Base-by-base conservation (phyloP, 2,329 filamentous ascomycete genomes). In the Aspergillus aculeatinus region DNA sequence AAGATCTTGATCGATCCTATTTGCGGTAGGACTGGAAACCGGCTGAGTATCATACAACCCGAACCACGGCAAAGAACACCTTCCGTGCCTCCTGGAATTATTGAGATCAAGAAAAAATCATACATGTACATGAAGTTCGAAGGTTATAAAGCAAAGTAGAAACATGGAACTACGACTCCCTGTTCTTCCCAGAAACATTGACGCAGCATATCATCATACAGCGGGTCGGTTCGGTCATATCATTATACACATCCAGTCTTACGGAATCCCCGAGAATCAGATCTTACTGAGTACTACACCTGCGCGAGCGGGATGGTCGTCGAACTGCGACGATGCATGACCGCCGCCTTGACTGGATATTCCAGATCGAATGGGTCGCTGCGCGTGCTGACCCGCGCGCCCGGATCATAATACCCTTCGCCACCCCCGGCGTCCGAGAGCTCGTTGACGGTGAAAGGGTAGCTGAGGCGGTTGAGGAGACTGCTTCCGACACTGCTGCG, bases 301-400 rank as follows among this genome's bases (percentile, higher is more conserved):
- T 58, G 44, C 4, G 33, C 53, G 5, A 51, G 16, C n/a, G 58
- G 59, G 16, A 62, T 51, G 9, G 48, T 50, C 12, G 54, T 55
- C 25, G 60, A 62, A 48, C 58, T 63, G 31, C 60, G 49, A 16
- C 59, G 39, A 53, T 64, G 56, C 21, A 65, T 62, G 79, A 44
- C 16, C 39, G 16, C 39, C 39, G 80, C 19, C 67, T 82, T 57
- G 19, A 64, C 52, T 7, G 67, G 64, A 50, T 62, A 47, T 55
- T 76, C 72, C 31, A 77, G 58, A 57, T 77, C 75, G 52, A 76
- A 77, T 0, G 74, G 70, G 42, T 77, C 68, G 57, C 72, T 75
- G 35, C 71, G 68, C 21, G 65, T 69, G 50, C 68, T 74, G 19
- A 64, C 47, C 1, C 48, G 51, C 10, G 54, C 58, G 21, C 44